phyloP scores from a whole-genome alignment of 1,139 yeast genomes.

The Pichia sp. region DNA sequence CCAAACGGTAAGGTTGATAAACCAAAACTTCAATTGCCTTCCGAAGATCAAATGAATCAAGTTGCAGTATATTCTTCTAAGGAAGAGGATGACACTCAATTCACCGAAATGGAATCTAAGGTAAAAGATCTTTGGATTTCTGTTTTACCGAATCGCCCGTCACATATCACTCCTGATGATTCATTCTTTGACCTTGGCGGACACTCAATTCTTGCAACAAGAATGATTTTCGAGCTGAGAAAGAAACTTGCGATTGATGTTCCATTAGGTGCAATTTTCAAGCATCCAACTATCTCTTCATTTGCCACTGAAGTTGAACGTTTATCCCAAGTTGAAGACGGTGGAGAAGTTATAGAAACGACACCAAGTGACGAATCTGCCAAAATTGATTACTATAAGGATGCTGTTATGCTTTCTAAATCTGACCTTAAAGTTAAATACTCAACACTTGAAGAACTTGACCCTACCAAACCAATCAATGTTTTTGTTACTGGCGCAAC shows the following conservation, averaged over 20 bases:
- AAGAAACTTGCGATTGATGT: slow-evolving; percentile 72
- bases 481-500: slow-evolving; percentile 94
- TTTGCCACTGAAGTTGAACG: slow-evolving; percentile 73
- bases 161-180: slow-evolving; percentile 69
- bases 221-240: slow-evolving; percentile 91
- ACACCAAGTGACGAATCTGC: slow-evolving; percentile 24
- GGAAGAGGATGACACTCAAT: slow-evolving; percentile 45
- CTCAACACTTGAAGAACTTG: slow-evolving; percentile 34
- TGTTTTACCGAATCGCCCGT: slow-evolving; percentile 81
- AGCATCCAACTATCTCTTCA: slow-evolving; percentile 75
- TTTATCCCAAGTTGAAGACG: slow-evolving; percentile 42
- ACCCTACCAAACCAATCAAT: slow-evolving; percentile 42
- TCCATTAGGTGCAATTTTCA: slow-evolving; percentile 87
- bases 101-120: slow-evolving; percentile 60
- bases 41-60: slow-evolving; percentile 72
- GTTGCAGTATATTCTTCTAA: slow-evolving; percentile 50
- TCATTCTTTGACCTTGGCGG: slow-evolving; percentile 98
- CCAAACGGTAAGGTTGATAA: slow-evolving; percentile 99
- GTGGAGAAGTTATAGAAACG: slow-evolving; percentile 24
- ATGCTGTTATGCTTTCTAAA: slow-evolving; percentile 56
- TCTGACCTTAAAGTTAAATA: slow-evolving; percentile 44
- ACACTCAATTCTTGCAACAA: slow-evolving; percentile 92
- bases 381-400: slow-evolving; percentile 59
- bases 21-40: slow-evolving; percentile 95
- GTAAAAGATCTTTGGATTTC: slow-evolving; percentile 81